Percentiles rank a stretch among this genome's conserved stretches.
These are phyloP conservation scores for Lentinus brumalis DNA, from an alignment of 768 basidiomycete species.

Conservation along the genomic window DNA sequence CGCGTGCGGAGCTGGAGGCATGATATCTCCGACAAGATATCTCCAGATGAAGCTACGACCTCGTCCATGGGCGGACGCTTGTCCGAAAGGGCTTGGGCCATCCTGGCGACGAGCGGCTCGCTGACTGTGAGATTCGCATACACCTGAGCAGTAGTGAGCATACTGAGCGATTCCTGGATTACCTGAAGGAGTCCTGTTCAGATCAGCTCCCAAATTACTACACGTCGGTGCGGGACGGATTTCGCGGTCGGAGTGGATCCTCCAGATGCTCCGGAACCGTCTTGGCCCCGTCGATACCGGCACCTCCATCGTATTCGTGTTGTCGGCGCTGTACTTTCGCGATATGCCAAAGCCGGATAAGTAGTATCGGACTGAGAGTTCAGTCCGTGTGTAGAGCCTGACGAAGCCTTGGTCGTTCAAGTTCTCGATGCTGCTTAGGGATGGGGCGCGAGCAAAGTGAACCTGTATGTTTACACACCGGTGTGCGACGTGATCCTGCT, in stretches of 20 bases:
- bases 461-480: slow-evolving; percentile 25
- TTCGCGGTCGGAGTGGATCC: slow-evolving; percentile 8
- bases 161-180: too few species aligned
- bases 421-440: background rate
- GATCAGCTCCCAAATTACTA: slow-evolving; percentile 22
- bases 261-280: slow-evolving; percentile 24
- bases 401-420: slow-evolving; percentile 8
- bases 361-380: slow-evolving; percentile 29
- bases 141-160: background rate
- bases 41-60: slow-evolving; percentile 16
- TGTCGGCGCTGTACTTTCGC: slow-evolving; percentile 28
- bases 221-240: slow-evolving; percentile 28
- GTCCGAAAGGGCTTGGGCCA: slow-evolving; percentile 27
- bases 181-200: slow-evolving; percentile 6
- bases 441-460: slow-evolving; percentile 12
- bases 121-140: slow-evolving; percentile 26
- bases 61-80: slow-evolving; percentile 26
- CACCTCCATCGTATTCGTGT: slow-evolving; percentile 26
- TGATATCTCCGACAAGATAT: background rate
- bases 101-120: slow-evolving; percentile 24
- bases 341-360: slow-evolving; percentile 29
- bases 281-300: slow-evolving; percentile 21
- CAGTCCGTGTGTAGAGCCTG: slow-evolving; percentile 21
- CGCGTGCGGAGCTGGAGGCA: slow-evolving; percentile 6
- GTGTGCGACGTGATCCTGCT: slow-evolving; percentile 40